Conservation (phyloP, 1,139 yeast species). For the Trichomonascaceae sp. region DNA sequence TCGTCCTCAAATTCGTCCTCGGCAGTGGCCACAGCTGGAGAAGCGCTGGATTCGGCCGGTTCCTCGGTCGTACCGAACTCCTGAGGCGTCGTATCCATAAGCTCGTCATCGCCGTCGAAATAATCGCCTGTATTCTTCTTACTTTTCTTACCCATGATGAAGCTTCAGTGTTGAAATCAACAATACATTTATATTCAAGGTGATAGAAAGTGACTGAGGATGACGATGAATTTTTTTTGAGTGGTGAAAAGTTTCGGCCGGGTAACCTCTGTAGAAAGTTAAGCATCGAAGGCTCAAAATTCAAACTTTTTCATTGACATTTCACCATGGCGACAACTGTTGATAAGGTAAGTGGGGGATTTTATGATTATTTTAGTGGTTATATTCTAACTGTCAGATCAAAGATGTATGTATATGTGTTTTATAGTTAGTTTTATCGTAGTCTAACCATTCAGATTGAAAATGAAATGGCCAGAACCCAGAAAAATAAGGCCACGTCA, state of each 20-base stretch:
- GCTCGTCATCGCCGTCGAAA: slow-evolving; percentile 77
- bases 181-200: background rate
- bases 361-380: background rate
- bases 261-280: slow-evolving; percentile 6
- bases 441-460: slow-evolving; percentile 52
- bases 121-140: slow-evolving; percentile 42
- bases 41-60: slow-evolving; percentile 28
- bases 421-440: background rate
- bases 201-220: background rate
- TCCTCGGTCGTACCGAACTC: slow-evolving; percentile 40
- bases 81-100: slow-evolving; percentile 44
- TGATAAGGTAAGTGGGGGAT: slow-evolving; percentile 43
- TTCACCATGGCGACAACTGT: slow-evolving; percentile 66
- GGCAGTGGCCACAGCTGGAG: slow-evolving; percentile 34
- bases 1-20: slow-evolving; percentile 52
- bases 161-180: background rate
- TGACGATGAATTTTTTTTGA: background rate
- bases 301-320: background rate
- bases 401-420: slow-evolving; percentile 16
- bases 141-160: slow-evolving; percentile 33
- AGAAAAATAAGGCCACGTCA: slow-evolving; percentile 91
- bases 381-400: slow-evolving; percentile 13
- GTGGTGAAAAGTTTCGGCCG: slow-evolving; percentile 8
- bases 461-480: slow-evolving; percentile 92
- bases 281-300: background rate